Evolutionary conservation across 2,329 filamentous ascomycete species (phyloP).

Genomic region (Exophiala viscosa): DNA sequence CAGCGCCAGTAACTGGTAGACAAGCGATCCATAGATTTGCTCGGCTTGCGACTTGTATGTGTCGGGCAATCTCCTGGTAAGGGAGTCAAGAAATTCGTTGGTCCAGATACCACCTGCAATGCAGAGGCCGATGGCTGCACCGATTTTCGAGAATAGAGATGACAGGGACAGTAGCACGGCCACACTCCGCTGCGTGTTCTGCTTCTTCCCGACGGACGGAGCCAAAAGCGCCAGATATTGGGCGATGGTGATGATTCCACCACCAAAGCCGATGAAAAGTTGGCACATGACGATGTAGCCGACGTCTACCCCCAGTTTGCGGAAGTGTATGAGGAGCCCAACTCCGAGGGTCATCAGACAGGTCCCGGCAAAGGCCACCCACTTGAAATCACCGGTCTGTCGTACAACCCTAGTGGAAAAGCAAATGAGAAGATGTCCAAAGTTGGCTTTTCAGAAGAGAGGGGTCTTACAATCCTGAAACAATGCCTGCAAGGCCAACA

Average conservation of each 20-base stretch:
- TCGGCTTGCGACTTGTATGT: slow-evolving; percentile 36
- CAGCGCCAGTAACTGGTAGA: slow-evolving; percentile 49
- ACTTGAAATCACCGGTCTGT: slow-evolving; percentile 49
- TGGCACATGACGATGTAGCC: slow-evolving; percentile 52
- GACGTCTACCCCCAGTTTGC: slow-evolving; percentile 43
- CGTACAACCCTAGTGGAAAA: slow-evolving; percentile 37
- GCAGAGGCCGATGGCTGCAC: slow-evolving; percentile 33
- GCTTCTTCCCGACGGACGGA: no score
- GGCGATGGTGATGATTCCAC: slow-evolving; percentile 48
- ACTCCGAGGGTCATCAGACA: slow-evolving; percentile 48
- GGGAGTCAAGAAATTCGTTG: slow-evolving; percentile 32
- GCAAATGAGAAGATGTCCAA: no score
- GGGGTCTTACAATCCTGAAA: no score
- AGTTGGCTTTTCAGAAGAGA: no score
- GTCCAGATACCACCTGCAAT: slow-evolving; percentile 35
- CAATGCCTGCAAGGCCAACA: no score
- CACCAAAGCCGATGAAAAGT: slow-evolving; percentile 50
- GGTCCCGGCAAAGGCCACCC: slow-evolving; percentile 45
- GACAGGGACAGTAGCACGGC: slow-evolving; percentile 49
- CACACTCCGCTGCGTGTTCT: slow-evolving; percentile 48
- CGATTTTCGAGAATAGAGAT: slow-evolving; percentile 31
- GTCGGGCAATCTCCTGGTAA: slow-evolving; percentile 37
- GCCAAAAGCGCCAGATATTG: slow-evolving; percentile 56
- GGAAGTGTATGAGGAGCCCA: slow-evolving; percentile 53
- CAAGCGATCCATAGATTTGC: slow-evolving; percentile 52